Conservation (phyloP, 306 rosid species). For the Lablab purpureus region DNA sequence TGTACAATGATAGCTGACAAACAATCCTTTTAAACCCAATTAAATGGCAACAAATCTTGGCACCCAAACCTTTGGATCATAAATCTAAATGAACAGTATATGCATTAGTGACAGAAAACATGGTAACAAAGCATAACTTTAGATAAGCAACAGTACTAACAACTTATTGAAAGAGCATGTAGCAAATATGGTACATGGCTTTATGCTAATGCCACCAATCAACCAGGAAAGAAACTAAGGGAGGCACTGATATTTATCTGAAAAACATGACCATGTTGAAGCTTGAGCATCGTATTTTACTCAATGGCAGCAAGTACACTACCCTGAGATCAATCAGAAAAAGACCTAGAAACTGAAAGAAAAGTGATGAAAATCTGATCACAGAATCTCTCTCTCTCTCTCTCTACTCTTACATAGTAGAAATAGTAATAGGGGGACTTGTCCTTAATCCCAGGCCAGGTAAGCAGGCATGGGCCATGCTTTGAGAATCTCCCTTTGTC, state of each 20-base stretch:
- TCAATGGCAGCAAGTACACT: constrained; percentile 64
- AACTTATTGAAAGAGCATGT: constrained; percentile 7
- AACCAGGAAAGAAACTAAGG: not conserved
- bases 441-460: not conserved
- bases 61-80: not conserved
- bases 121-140: constrained; percentile 8
- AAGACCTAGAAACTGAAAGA: constrained; percentile 73
- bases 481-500: not conserved
- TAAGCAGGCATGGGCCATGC: not conserved
- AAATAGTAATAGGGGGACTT: not conserved
- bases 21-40: constrained; percentile 6
- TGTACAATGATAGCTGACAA: constrained; percentile 28
- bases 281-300: constrained; percentile 61
- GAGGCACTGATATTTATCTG: not conserved
- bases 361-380: constrained; percentile 49
- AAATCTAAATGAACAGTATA: constrained; percentile 5
- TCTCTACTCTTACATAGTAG: not conserved
- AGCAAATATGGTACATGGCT: not conserved
- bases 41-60: not conserved
- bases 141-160: constrained; percentile 14
- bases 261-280: constrained; percentile 48
- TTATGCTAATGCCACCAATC: constrained; percentile 23
- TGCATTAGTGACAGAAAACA: constrained; percentile 8
- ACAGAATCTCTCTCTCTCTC: not conserved
- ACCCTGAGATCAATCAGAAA: constrained; percentile 61